Evolutionary conservation across 1,284 basidiomycete genomes (phyloP), one percentile per base, ranked within the genome.

Genomic region (Rhodotorula sp.): DNA sequence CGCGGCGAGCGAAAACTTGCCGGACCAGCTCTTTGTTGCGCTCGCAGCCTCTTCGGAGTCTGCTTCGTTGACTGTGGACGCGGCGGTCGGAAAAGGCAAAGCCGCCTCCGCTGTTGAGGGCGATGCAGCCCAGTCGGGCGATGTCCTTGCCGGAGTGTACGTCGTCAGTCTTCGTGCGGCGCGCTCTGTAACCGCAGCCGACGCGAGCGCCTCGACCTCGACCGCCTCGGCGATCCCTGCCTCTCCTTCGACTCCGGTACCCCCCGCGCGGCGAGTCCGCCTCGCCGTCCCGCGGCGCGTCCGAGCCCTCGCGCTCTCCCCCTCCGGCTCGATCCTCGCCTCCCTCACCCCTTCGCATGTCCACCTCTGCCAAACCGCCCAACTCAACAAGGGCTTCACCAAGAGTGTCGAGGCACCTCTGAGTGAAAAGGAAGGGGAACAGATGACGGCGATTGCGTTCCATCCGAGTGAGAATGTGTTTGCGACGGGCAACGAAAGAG

Each of bases 391-490:
- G 26, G 75, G 76, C 2, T 75, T 75, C 62, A 68, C 54, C 22
- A 72, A 56, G 66, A 64, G 61, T 89, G 89, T 56, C 85, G 88
- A 60, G 2, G 60, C 63, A 12, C 45, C 60, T 1, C 17, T 29
- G 20, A 24, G 24, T 20, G 48, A 49, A 24, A 22, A 14, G 3
- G 88, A 91, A 6, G 56, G 46, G 17, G 66, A 68, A 69, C 82
- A 80, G n/a, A 84, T 98, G 72, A 95, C 91, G 2, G 92, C 91
- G 78, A 84, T 98, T 57, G 87, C 91, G 6, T 91, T 93, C 78
- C 93, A 96, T 79, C 95, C 95, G 1, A 84, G 84, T 73, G 93
- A 96, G 75, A 89, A 93, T 68, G 94, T 91, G 80, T 96, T 99
- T 78, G 95, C 93, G 6, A 97, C 95, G 0, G 95, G 95, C 48